These are phyloP conservation scores for Microcera coccophila DNA, from an alignment of 2,329 filamentous ascomycete genomes.

Conservation along the genomic window DNA sequence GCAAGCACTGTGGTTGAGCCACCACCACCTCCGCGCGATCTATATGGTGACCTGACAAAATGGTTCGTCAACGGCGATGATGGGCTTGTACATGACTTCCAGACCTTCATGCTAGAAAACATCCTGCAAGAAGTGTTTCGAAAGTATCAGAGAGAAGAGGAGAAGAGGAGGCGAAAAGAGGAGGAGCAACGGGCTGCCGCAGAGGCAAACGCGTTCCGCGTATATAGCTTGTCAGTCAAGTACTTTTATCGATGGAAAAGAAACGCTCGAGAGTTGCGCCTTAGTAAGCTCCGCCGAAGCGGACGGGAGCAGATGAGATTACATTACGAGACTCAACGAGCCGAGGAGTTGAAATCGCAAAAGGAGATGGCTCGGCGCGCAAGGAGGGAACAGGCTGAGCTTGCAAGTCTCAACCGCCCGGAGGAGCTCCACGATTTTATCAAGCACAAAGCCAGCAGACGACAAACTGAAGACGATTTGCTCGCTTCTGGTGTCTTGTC, in stretches of 20 bases:
- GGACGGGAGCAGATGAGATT: constrained; percentile 49
- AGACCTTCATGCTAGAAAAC: constrained; percentile 43
- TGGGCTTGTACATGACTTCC: constrained; percentile 51
- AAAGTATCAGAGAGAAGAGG: constrained; percentile 38
- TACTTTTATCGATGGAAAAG: constrained; percentile 57
- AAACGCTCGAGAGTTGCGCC: constrained; percentile 44
- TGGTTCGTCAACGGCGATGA: constrained; percentile 55
- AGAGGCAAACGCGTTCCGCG: constrained; percentile 46
- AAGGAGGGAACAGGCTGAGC: constrained; percentile 24
- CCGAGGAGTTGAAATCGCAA: constrained; percentile 30
- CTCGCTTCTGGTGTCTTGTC: constrained; percentile 41
- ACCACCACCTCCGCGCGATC: constrained; percentile 30
- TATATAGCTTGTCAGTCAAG: constrained; percentile 48
- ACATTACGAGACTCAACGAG: constrained; percentile 41
- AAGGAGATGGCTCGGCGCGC: constrained; percentile 32
- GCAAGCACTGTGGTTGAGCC: background rate
- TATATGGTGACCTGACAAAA: constrained; percentile 46
- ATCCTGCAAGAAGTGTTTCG: constrained; percentile 42
- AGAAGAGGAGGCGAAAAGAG: constrained; percentile 41
- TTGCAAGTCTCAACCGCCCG: constrained; percentile 29
- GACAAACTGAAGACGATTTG: constrained; percentile 36
- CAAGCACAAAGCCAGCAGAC: constrained; percentile 28
- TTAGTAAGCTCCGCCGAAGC: constrained; percentile 48
- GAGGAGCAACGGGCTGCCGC: constrained; percentile 46
- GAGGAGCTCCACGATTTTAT: constrained; percentile 35